A percentile compares a stretch with the other conserved stretches of the same genome.
phyloP scores from a whole-genome alignment of 2,329 filamentous ascomycete species.

The Metarhizium anisopliae region DNA sequence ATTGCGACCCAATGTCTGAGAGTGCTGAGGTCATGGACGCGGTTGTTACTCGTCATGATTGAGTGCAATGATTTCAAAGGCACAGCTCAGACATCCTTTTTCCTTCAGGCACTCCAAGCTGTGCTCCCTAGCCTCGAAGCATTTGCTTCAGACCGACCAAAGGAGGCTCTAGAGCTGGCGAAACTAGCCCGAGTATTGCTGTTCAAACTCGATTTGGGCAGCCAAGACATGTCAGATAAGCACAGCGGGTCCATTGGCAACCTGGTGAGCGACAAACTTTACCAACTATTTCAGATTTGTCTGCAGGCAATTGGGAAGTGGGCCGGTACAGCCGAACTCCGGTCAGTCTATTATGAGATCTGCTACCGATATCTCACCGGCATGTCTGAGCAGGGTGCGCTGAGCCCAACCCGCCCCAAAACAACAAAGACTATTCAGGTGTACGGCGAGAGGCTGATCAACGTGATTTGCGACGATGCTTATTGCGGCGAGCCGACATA shows the following conservation, averaged over 20 bases:
- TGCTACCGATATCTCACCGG: conserved; percentile 77
- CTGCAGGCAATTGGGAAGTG: conserved; percentile 70
- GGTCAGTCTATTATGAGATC: conserved; percentile 84
- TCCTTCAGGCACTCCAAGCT: conserved; percentile 78
- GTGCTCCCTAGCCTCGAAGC: conserved; percentile 81
- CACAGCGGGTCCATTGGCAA: conserved; percentile 48
- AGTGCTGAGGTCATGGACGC: conserved; percentile 75
- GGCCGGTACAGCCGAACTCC: conserved; percentile 59
- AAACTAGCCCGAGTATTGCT: conserved; percentile 65
- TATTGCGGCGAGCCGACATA: conserved; percentile 74
- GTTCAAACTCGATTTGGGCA: conserved; percentile 56
- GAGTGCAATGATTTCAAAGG: conserved; percentile 73
- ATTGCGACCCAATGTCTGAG: conserved; percentile 50
- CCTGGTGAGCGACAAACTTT: conserved; percentile 78
- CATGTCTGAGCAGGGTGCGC: conserved; percentile 47
- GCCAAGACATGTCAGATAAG: conserved; percentile 29
- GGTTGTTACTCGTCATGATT: conserved; percentile 74
- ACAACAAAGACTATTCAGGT: conserved; percentile 62
- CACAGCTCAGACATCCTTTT: conserved; percentile 63
- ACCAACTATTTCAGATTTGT: conserved; percentile 83
- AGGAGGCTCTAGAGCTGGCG: conserved; percentile 67
- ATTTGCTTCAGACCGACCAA: conserved; percentile 58
- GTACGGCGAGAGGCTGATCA: conserved; percentile 70
- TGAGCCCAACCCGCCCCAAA: conserved; percentile 40
- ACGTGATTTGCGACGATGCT: conserved; percentile 86